Evolutionary conservation across 257 asterid genomes (phyloP).

Genomic region (Petrea volubilis): DNA sequence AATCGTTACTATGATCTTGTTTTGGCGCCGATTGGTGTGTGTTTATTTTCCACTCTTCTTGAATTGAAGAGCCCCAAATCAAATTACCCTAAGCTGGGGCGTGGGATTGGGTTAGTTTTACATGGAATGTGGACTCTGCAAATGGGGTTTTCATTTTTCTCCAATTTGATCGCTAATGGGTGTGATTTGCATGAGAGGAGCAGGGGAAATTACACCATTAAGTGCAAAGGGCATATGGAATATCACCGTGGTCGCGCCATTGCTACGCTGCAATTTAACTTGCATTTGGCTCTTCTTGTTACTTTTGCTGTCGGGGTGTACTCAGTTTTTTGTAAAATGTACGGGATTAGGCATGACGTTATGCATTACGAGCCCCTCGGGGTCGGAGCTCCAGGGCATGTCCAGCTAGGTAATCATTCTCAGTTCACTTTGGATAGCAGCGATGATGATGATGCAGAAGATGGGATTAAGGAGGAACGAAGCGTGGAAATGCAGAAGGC

Average conservation of each 20-base stretch:
- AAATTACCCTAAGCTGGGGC: slow-evolving; percentile 56
- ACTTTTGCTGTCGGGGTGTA: slow-evolving; percentile 44
- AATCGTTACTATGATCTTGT: slow-evolving; percentile 77
- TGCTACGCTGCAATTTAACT: slow-evolving; percentile 83
- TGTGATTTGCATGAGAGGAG: slow-evolving; percentile 75
- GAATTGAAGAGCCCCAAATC: slow-evolving; percentile 61
- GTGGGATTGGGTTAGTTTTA: slow-evolving; percentile 70
- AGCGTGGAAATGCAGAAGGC: slow-evolving; percentile 65
- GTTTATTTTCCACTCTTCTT: slow-evolving; percentile 70
- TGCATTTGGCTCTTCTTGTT: slow-evolving; percentile 83
- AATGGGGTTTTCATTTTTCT: slow-evolving; percentile 89
- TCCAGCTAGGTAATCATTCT: slow-evolving; percentile 38
- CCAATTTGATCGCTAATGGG: slow-evolving; percentile 68
- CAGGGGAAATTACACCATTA: slow-evolving; percentile 81
- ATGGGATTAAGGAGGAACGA: slow-evolving; percentile 51
- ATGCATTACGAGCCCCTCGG: slow-evolving; percentile 71
- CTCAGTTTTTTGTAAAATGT: slow-evolving; percentile 56
- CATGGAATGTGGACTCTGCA: slow-evolving; percentile 94
- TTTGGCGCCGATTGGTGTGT: slow-evolving; percentile 70
- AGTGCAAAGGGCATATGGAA: slow-evolving; percentile 85
- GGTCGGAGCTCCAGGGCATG: slow-evolving; percentile 47
- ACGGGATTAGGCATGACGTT: slow-evolving; percentile 46
- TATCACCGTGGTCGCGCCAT: slow-evolving; percentile 92
- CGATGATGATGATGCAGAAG: slow-evolving; percentile 55
- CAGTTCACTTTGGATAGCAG: slow-evolving; percentile 80